Base-by-base conservation (phyloP, 208 protist genomes). In the Crithidia expoeki region DNA sequence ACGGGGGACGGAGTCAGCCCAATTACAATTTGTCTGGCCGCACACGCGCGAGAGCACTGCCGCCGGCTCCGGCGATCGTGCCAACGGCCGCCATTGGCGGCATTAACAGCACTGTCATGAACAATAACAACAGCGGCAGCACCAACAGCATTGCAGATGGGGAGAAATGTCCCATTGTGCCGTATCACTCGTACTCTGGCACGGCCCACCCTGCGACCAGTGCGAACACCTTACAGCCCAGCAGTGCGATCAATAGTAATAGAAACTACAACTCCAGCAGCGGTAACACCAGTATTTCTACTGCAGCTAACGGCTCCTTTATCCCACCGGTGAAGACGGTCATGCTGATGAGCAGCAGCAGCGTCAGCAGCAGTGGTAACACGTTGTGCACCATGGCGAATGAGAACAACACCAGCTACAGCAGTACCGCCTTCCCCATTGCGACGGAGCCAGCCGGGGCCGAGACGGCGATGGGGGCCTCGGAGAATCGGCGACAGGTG, bases 131-230 rank as follows among this genome's bases (percentile, higher is more conserved):
- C 53, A 23, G 53, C 53, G 28, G 33, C 53, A 46, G 16, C 57
- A 36, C 4, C 36, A 49, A 33, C 56, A 23, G 19, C 36, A 33
- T 16, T 33, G 27, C 7, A 19, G 34, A 2, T 16, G 58, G 42
- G 21, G 58, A 52, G 38, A 50, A 16, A 9, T 2, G n/a, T 2
- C 6, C 28, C 4, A 4, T 28, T 2, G 28, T 52, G 58, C 58
- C 50, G 58, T 64, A 64, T 19, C 42, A 2, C 42, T 30, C 38
- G 27, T 64, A 50, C 58, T 42, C 58, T 38, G 58, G 42, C 38
- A 62, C 27, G 33, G 2, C 55, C 17, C 33, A 60, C 55, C 16
- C 12, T 16, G 28, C 19, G 16, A 46, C 16, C 33, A 19, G 33
- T 7, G 55, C 33, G 19, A 34, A 34, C 33, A 44, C 1, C 52